Base-by-base conservation (phyloP, 352 stramenopile genomes). In the Phytophthora idaei region DNA sequence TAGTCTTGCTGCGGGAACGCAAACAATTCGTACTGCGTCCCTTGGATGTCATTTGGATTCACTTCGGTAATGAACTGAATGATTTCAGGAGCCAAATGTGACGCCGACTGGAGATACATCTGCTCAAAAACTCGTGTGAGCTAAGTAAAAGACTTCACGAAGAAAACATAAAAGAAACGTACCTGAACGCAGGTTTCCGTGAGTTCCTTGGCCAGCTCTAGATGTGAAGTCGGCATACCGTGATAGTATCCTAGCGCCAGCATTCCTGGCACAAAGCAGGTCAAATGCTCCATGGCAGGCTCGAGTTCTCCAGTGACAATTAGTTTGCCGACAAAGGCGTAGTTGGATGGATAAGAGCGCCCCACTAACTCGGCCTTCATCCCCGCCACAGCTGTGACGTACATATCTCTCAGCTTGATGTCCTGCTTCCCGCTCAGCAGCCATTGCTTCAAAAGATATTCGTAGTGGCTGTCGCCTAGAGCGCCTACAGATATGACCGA, bases 251-350 rank as follows among this genome's bases (percentile, higher is more conserved):
- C 90, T 10, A 98, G 77, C 1, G 87, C 83, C 1, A 97, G 64
- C 66, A 95, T 80, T 3, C 89, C 90, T 9, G 92, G 88, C 7
- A 97, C 62, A 47, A 97, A 98, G 63, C 93, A 98, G 3, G 89
- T 82, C 44, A 95, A 71, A 57, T 98, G 93, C 60, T 98, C 89
- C 84, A 93, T 94, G 37, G 69, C 69, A 39, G 64, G 61, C 5
- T 64, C 57, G 7, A 89, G 56, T 10, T 58, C 53, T 5, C 67
- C 66, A 45, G 37, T 67, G 37, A 62, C 47, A 2, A 61, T 55
- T 1, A 80, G 46, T 29, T 82, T 77, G 5, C 78, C 80, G n/a
- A 93, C 46, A 54, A 89, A 89, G 4, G 61, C 59, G 47, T 67
- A 78, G 32, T 78, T 80, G 2, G 73, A 81, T 12, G 69, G 64